Evolutionary conservation across 164 flowering plant species (phyloP).

Genomic region (Taxillus chinensis): DNA sequence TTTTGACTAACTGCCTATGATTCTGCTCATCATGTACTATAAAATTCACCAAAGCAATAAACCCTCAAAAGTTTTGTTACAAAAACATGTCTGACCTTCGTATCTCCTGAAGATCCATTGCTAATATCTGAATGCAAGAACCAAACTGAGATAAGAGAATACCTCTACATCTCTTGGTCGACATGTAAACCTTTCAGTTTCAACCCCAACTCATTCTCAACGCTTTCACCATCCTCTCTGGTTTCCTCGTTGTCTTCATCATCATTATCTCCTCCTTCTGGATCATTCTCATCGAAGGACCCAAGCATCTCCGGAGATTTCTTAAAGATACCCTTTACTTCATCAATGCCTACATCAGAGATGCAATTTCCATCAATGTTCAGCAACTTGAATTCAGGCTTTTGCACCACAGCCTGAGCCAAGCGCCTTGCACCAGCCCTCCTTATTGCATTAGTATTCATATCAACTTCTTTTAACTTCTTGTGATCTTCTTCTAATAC

Average conservation of each 20-base stretch:
- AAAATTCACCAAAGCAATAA: constrained; percentile 9
- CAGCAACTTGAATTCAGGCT: constrained; percentile 50
- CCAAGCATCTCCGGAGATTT: constrained; percentile 56
- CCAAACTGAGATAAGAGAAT: constrained; percentile 1
- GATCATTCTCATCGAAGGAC: constrained; percentile 78
- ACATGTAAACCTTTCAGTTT: constrained; percentile 52
- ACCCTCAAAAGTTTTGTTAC: background rate
- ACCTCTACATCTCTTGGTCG: constrained; percentile 21
- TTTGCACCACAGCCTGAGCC: constrained; percentile 44
- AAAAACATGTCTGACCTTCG: background rate
- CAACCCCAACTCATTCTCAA: constrained; percentile 39
- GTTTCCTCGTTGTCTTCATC: constrained; percentile 36
- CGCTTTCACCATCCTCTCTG: constrained; percentile 23
- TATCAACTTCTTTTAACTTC: constrained; percentile 55
- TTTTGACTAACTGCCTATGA: background rate
- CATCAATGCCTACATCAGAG: constrained; percentile 85
- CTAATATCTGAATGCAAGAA: background rate
- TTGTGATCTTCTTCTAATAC: constrained; percentile 38
- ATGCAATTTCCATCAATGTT: constrained; percentile 69
- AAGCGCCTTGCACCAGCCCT: constrained; percentile 62
- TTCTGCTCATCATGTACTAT: constrained; percentile 3
- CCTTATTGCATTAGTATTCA: constrained; percentile 47
- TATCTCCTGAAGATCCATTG: background rate
- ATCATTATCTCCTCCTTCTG: constrained; percentile 58
- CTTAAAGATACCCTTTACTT: constrained; percentile 54